Conservation (phyloP, 495 filamentous ascomycete species). For the Acidiella bohemica region DNA sequence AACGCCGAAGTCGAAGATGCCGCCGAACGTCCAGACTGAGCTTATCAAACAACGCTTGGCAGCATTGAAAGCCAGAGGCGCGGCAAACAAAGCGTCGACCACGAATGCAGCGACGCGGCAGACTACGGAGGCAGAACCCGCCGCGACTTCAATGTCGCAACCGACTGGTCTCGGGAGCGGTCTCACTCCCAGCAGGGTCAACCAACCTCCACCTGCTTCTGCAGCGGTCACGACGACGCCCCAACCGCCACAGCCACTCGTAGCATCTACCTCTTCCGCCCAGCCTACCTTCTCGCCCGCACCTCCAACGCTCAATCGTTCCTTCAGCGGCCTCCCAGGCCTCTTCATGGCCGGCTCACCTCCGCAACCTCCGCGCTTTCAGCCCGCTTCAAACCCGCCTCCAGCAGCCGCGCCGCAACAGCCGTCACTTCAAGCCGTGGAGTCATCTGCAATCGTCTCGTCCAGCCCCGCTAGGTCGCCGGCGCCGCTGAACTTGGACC, state of each 20-base stretch:
- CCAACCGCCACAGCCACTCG: too few relatives aligned
- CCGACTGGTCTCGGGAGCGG: too few relatives aligned
- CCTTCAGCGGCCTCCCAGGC: constrained; percentile 11
- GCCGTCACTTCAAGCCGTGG: too few relatives aligned
- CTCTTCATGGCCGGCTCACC: constrained; percentile 14
- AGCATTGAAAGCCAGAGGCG: constrained; percentile 5
- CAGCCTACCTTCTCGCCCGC: constrained; percentile 2
- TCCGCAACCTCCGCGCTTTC: neutral
- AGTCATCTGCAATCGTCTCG: too few relatives aligned
- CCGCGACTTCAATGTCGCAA: too few relatives aligned
- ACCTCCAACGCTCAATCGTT: neutral
- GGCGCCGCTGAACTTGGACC: neutral
- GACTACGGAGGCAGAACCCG: too few relatives aligned
- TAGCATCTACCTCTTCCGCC: neutral
- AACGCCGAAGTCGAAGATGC: neutral
- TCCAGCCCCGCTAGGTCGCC: constrained; percentile 1
- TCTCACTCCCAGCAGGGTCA: too few relatives aligned
- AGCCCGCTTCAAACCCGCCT: too few relatives aligned
- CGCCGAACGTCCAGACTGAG: constrained; percentile 2
- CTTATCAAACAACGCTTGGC: constrained; percentile 9
- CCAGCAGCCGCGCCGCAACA: too few relatives aligned
- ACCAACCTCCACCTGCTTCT: too few relatives aligned
- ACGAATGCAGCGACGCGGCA: neutral
- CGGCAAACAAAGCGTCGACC: constrained; percentile 9
- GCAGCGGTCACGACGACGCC: too few relatives aligned